Conservation (phyloP, 768 basidiomycete species). For the Pleurotus giganteus region DNA sequence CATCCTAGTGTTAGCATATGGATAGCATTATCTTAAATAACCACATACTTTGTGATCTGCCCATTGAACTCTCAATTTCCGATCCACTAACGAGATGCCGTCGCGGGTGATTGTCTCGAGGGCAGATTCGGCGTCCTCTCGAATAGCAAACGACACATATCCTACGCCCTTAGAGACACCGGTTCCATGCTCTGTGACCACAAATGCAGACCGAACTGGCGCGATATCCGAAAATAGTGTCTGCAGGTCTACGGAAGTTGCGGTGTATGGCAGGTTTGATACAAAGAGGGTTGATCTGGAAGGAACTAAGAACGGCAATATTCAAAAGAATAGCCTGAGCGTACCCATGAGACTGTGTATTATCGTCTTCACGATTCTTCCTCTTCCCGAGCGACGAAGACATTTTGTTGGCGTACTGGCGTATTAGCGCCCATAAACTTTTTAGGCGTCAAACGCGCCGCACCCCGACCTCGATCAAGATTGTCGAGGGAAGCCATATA, state of each 20-base stretch:
- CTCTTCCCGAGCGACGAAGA: conserved; percentile 39
- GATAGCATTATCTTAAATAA: background rate
- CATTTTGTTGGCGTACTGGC: conserved; percentile 1
- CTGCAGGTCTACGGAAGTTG: conserved; percentile 86
- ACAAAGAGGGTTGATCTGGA: conserved; percentile 85
- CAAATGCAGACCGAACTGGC: conserved; percentile 90
- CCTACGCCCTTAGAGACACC: conserved; percentile 92
- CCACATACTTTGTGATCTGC: conserved; percentile 69
- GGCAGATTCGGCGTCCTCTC: conserved; percentile 82
- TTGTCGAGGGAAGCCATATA: no score
- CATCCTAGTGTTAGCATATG: background rate
- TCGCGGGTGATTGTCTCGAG: conserved; percentile 63
- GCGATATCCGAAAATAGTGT: conserved; percentile 95
- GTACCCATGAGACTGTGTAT: conserved; percentile 31
- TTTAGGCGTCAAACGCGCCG: no score
- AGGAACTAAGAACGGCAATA: background rate
- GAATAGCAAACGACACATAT: conserved; percentile 89
- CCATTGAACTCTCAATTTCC: conserved; percentile 76
- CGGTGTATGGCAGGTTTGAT: conserved; percentile 87
- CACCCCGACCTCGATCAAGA: no score
- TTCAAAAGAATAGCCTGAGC: background rate
- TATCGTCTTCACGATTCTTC: conserved; percentile 33
- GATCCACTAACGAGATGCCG: conserved; percentile 62
- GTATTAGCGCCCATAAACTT: background rate
- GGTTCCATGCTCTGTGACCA: conserved; percentile 77